These are phyloP conservation scores for Malus hybrid DNA, from an alignment of 331 rosid genomes.

Conservation along the genomic window DNA sequence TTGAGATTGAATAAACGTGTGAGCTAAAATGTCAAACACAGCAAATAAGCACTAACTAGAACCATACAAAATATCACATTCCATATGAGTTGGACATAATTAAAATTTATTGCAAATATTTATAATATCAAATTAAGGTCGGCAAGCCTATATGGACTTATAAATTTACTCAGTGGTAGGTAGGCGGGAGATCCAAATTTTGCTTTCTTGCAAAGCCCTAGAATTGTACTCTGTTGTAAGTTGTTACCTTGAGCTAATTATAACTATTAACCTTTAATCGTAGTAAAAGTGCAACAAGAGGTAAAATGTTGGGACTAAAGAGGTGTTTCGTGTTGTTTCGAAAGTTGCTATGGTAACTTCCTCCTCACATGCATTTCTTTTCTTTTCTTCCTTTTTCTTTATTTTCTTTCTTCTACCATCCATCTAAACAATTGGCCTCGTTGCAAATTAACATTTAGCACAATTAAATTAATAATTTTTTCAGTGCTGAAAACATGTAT, in stretches of 20 bases:
- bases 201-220: conserved; percentile 11
- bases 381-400: too few species aligned
- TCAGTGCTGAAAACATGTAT: not conserved
- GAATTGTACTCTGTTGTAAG: not conserved
- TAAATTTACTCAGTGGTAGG: conserved; percentile 2
- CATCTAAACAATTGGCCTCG: not conserved
- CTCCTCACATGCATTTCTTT: too few species aligned
- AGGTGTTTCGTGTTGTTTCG: not conserved
- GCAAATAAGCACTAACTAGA: not conserved
- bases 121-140: conserved; percentile 18
- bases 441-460: not conserved
- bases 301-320: not conserved
- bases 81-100: not conserved
- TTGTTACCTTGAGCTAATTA: not conserved
- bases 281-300: not conserved
- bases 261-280: not conserved
- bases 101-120: not conserved
- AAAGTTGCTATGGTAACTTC: not conserved
- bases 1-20: not conserved
- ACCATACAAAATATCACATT: conserved; percentile 6
- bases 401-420: too few species aligned
- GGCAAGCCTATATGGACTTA: conserved; percentile 13
- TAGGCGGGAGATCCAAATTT: conserved; percentile 13
- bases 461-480: not conserved
- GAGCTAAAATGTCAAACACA: not conserved